Conservation (phyloP, 116 monocot genomes). For the Phalaenopsis hybrid region DNA sequence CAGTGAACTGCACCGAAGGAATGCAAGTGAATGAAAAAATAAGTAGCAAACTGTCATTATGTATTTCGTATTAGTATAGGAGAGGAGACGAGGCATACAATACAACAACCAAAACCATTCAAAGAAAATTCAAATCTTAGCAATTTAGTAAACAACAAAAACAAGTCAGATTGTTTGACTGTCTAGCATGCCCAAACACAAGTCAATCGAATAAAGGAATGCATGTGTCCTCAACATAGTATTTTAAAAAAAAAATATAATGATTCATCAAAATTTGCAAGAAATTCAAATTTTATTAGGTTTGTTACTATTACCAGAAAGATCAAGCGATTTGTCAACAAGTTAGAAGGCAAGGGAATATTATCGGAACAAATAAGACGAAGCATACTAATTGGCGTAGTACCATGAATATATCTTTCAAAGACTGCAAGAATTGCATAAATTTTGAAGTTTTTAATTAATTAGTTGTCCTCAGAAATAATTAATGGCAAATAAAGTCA, state of each 20-base stretch:
- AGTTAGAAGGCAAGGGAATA: background rate
- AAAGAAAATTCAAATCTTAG: background rate
- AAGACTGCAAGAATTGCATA: background rate
- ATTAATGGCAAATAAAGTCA: too few species aligned
- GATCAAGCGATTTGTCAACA: background rate
- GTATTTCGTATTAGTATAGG: background rate
- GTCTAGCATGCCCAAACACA: too few species aligned
- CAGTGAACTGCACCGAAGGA: conserved; percentile 62
- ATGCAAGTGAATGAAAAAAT: background rate
- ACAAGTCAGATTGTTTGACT: background rate
- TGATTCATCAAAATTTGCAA: background rate
- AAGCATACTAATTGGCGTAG: background rate
- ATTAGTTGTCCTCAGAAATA: too few species aligned
- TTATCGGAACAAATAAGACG: background rate
- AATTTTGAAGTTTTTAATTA: too few species aligned
- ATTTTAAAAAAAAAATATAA: background rate
- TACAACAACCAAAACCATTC: background rate
- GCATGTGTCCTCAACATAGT: background rate
- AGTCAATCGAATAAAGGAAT: background rate
- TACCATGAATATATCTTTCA: background rate
- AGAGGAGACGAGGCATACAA: background rate
- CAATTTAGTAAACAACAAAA: background rate
- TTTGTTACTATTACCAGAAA: background rate
- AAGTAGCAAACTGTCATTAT: background rate
- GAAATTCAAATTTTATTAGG: background rate